Evolutionary conservation across 164 flowering plant species (phyloP).

Genomic region (Malania oleifera): DNA sequence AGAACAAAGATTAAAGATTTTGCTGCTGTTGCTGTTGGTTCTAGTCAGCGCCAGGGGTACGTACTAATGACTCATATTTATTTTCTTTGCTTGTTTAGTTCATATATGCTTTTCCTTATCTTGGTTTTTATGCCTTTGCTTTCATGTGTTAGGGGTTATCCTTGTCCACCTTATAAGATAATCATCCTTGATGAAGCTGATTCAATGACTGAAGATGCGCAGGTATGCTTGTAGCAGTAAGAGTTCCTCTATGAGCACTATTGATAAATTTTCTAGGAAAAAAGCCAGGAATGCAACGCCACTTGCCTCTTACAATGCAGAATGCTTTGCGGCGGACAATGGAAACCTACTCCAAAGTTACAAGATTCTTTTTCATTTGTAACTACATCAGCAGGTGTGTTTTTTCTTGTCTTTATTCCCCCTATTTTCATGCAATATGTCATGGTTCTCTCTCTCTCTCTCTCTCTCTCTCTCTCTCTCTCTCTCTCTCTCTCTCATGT

Average conservation of each 20-base stretch:
- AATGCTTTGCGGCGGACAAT: conserved; percentile 93
- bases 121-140: conserved; percentile 1
- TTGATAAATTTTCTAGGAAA: neutral
- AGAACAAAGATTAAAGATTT: conserved; percentile 92
- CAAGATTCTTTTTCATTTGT: conserved; percentile 91
- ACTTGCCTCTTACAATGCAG: conserved; percentile 29
- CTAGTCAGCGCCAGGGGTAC: conserved; percentile 66
- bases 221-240: conserved; percentile 36
- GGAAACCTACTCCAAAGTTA: conserved; percentile 98
- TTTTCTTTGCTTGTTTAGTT: neutral
- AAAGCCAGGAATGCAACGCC: neutral
- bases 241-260: neutral
- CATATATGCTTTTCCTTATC: neutral
- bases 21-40: conserved; percentile 92
- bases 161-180: conserved; percentile 92
- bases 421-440: neutral
- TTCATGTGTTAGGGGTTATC: conserved; percentile 50
- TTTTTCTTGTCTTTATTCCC: conserved; percentile 2
- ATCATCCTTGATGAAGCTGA: conserved; percentile 97
- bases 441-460: too few species aligned
- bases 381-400: conserved; percentile 94
- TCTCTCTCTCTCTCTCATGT: too few species aligned
- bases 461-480: too few species aligned
- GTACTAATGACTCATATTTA: neutral
- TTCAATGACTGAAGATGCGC: conserved; percentile 99